Evolutionary conservation across 2,329 filamentous ascomycete genomes (phyloP), one percentile per base, ranked within the genome.

Genomic region (Fonsecaea multimorphosa): DNA sequence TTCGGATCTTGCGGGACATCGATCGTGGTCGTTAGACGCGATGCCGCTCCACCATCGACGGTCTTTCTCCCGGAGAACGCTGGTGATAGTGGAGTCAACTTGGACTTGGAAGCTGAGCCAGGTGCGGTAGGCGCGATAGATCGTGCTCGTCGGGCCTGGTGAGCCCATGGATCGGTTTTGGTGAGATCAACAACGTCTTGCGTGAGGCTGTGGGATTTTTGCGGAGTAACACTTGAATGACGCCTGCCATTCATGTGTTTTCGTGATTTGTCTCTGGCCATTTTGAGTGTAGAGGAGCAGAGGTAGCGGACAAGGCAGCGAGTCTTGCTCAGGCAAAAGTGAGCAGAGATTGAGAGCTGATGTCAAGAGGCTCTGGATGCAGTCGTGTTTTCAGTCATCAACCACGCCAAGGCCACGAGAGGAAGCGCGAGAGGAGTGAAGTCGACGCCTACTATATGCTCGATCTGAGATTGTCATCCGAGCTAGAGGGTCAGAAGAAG

Each of bases 1-100:
- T 65, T 65, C 5, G 63, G 61, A 58, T 66, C 67, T 32, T 57
- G 58, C 27, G 67, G 64, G n/a, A 64, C 61, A 5, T 29, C 34
- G 36, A 65, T 61, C 7, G 29, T 59, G 38, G 40, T 49, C 12
- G 22, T 19, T 4, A 44, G 29, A 19, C 56, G 56, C 12, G 56
- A 11, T 38, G 34, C 27, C 11, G 55, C 16, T 44, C 31, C 44
- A 19, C 1, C 16, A 16, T 44, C 16, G 4, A 32, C 16, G 9
- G 9, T 22, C 46, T 52, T 58, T 51, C 24, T 34, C 44, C 38
- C 38, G 3, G 22, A 34, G 34, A 64, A 59, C 3, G 58, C n/a
- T 6, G 62, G 66, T 54, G 58, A 56, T 19, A 68, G 29, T 14
- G 56, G 36, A 8, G 49, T 63, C n/a, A 54, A 49, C 16, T 60